Conservation (phyloP, 345 rosid species). For the Rhizophora mangle region DNA sequence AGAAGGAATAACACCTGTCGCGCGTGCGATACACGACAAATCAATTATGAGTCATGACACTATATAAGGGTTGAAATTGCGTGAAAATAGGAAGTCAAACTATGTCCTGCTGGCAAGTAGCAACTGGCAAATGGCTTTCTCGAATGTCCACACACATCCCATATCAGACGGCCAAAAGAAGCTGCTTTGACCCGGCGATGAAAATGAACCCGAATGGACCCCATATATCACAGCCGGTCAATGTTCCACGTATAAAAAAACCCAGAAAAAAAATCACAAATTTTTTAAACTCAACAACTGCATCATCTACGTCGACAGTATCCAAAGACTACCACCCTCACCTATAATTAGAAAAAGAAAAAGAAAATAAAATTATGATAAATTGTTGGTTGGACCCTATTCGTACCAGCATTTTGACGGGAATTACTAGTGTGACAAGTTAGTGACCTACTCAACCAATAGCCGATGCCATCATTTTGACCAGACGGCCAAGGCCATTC, state of each 20-base stretch:
- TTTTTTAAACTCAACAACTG: background rate
- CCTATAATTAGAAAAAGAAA: background rate
- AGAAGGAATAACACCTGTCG: no score
- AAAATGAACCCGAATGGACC: slow-evolving; percentile 21
- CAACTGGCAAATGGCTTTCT: slow-evolving; percentile 10
- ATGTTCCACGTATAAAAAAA: background rate
- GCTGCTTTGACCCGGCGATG: slow-evolving; percentile 12
- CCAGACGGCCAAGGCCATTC: slow-evolving; percentile 16
- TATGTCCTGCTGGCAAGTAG: slow-evolving; percentile 19
- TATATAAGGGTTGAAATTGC: no score
- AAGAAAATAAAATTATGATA: background rate
- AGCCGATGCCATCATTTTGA: slow-evolving; percentile 41
- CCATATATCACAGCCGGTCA: slow-evolving; percentile 11
- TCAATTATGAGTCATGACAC: no score
- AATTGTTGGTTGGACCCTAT: slow-evolving; percentile 22
- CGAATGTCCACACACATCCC: background rate
- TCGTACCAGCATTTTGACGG: slow-evolving; percentile 27
- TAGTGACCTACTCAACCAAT: slow-evolving; percentile 26
- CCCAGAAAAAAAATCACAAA: background rate
- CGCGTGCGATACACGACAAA: no score
- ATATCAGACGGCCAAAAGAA: slow-evolving; percentile 27
- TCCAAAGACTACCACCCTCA: background rate
- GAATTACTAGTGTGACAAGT: slow-evolving; percentile 28
- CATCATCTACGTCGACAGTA: background rate
- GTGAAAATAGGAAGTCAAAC: slow-evolving; percentile 36